Conservation (phyloP, 345 rosid genomes). For the Carallia pectinifolia region DNA sequence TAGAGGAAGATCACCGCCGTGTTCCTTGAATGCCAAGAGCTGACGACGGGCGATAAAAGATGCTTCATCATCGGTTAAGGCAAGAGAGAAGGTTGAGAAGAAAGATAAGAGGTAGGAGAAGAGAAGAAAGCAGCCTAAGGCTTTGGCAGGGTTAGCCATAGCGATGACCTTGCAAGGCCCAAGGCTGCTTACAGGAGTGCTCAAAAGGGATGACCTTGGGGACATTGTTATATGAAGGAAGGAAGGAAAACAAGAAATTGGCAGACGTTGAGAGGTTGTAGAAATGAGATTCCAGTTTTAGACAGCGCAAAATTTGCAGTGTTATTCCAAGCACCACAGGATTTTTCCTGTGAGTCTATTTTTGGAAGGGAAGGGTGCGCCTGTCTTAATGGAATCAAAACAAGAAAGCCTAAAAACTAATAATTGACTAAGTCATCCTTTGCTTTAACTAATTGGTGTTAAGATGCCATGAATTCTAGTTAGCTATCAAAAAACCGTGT, state of each 20-base stretch:
- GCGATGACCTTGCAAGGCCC: not conserved
- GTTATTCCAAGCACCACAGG: conserved; percentile 1
- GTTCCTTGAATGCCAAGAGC: conserved; percentile 9
- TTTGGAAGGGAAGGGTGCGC: not conserved
- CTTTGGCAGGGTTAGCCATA: not conserved
- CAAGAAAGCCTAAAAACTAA: not conserved
- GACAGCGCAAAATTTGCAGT: conserved; percentile 1
- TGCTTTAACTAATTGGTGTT: too few species aligned
- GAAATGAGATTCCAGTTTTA: conserved; percentile 4
- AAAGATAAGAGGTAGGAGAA: not conserved
- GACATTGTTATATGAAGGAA: conserved; percentile 22
- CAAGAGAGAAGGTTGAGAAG: not conserved
- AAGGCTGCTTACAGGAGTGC: conserved; percentile 6
- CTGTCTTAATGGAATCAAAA: not conserved
- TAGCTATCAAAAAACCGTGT: too few species aligned
- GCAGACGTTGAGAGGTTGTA: conserved; percentile 19
- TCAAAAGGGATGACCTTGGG: too few species aligned
- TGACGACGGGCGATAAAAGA: conserved; percentile 14
- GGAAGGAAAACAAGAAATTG: conserved; percentile 11
- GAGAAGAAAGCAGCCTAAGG: conserved; percentile 5
- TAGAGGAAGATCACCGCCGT: not conserved
- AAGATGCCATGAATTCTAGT: too few species aligned
- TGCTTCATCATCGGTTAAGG: conserved; percentile 12
- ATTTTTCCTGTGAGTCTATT: not conserved
- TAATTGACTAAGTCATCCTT: not conserved